Evolutionary conservation across 2,329 filamentous ascomycete species (phyloP).

Genomic region (Apiospora kogelbergensis): DNA sequence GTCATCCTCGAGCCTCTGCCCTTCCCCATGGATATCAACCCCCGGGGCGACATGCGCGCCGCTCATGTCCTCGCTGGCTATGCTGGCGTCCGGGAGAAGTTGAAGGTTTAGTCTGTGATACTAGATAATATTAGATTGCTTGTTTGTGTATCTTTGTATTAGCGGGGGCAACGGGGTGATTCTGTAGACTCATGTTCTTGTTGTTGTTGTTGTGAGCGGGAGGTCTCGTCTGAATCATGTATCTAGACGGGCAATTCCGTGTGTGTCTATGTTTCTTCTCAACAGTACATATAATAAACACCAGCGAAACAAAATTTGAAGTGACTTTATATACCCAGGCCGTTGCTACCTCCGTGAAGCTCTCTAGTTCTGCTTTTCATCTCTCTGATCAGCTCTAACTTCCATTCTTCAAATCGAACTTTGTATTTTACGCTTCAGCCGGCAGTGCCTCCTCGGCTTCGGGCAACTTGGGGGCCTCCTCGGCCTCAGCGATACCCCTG

Average conservation of each 20-base stretch:
- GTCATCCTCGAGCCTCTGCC: constrained; percentile 52
- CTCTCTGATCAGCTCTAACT: background rate
- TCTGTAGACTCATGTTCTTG: background rate
- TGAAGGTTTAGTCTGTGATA: constrained; percentile 18
- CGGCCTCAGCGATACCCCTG: constrained; percentile 50
- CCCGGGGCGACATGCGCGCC: constrained; percentile 40
- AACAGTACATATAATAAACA: background rate
- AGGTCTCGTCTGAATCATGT: background rate
- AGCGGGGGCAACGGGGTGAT: too few relatives aligned
- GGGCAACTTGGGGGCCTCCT: constrained; percentile 64
- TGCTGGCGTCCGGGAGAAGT: constrained; percentile 29
- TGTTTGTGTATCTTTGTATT: background rate
- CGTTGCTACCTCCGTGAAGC: background rate
- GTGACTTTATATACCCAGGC: background rate
- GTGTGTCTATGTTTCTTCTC: background rate
- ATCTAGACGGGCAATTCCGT: too few relatives aligned
- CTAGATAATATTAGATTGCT: background rate
- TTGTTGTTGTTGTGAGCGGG: background rate
- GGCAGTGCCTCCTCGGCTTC: constrained; percentile 47
- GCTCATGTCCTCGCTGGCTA: constrained; percentile 38
- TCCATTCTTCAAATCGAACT: background rate
- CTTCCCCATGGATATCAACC: constrained; percentile 45
- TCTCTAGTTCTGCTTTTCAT: background rate
- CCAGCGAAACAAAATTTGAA: background rate
- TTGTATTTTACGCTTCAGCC: background rate